Evolutionary conservation across 139 green algal genomes (phyloP).

Genomic region (Nannochloris sp.): DNA sequence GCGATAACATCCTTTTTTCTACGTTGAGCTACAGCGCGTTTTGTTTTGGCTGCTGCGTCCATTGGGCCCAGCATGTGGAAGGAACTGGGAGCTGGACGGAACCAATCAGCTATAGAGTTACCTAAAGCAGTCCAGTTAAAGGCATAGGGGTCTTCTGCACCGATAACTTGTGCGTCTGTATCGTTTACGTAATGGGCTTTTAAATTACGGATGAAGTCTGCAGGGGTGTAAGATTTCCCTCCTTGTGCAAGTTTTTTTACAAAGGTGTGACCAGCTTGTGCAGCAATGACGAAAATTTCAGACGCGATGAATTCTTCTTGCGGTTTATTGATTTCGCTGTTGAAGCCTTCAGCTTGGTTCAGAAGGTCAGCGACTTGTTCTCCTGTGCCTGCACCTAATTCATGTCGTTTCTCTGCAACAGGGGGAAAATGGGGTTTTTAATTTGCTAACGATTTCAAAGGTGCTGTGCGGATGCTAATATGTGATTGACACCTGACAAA

Average conservation of each 20-base stretch:
- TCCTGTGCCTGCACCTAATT: background rate
- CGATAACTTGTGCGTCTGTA: constrained; percentile 14
- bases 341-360: background rate
- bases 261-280: constrained; percentile 21
- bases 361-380: background rate
- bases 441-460: no score
- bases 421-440: background rate
- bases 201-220: constrained; percentile 29
- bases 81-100: constrained; percentile 20
- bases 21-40: constrained; percentile 1
- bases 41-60: constrained; percentile 39
- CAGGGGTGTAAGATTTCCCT: constrained; percentile 3
- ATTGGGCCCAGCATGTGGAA: constrained; percentile 42
- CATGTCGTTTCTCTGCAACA: background rate
- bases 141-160: constrained; percentile 19
- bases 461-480: no score
- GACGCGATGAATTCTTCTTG: constrained; percentile 50
- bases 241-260: constrained; percentile 19
- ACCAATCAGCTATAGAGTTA: constrained; percentile 8
- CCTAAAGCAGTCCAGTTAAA: constrained; percentile 51
- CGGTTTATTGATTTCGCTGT: constrained; percentile 22
- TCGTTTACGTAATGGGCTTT: constrained; percentile 23
- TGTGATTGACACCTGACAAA: no score
- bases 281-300: constrained; percentile 44
- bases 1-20: constrained; percentile 10